Evolutionary conservation across 495 filamentous ascomycete species (phyloP).

Genomic region (Aspergillus campestris): DNA sequence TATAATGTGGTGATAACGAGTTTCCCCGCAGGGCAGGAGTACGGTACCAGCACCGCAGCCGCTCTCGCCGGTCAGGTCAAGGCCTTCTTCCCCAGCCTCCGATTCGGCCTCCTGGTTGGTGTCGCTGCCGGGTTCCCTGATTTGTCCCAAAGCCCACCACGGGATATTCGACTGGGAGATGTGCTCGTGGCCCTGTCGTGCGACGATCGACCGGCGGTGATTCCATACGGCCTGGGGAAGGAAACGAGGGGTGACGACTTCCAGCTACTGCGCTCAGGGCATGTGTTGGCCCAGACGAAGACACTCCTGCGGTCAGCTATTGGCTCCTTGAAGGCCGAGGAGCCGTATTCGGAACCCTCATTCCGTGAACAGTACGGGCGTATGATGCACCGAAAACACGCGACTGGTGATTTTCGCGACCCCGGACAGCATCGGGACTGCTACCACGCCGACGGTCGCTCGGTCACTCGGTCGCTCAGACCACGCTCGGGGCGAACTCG

Average conservation of each 20-base stretch:
- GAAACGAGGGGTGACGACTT: constrained; percentile 9
- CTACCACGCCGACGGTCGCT: too few relatives aligned
- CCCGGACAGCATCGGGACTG: too few relatives aligned
- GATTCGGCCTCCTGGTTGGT: constrained; percentile 31
- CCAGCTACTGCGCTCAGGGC: constrained; percentile 11
- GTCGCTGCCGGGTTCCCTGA: constrained; percentile 22
- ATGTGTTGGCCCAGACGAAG: constrained; percentile 12
- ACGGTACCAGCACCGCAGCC: constrained; percentile 25
- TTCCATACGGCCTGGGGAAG: constrained; percentile 21
- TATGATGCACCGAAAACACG: too few relatives aligned
- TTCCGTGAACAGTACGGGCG: too few relatives aligned
- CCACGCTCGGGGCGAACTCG: too few relatives aligned
- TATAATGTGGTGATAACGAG: constrained; percentile 5
- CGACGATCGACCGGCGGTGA: constrained; percentile 2
- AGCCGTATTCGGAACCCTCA: too few relatives aligned
- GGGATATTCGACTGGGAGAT: constrained; percentile 34
- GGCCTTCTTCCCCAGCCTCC: constrained; percentile 29
- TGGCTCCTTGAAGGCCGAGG: too few relatives aligned
- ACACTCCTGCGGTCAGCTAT: too few relatives aligned
- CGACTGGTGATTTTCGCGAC: too few relatives aligned
- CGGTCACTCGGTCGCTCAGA: too few relatives aligned
- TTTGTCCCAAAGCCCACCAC: constrained; percentile 10
- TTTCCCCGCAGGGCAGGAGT: constrained; percentile 6
- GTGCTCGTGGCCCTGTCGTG: constrained; percentile 23
- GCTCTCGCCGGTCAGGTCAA: constrained; percentile 27